Conservation (phyloP, 2,329 filamentous ascomycete genomes). For the Alternaria dauci region DNA sequence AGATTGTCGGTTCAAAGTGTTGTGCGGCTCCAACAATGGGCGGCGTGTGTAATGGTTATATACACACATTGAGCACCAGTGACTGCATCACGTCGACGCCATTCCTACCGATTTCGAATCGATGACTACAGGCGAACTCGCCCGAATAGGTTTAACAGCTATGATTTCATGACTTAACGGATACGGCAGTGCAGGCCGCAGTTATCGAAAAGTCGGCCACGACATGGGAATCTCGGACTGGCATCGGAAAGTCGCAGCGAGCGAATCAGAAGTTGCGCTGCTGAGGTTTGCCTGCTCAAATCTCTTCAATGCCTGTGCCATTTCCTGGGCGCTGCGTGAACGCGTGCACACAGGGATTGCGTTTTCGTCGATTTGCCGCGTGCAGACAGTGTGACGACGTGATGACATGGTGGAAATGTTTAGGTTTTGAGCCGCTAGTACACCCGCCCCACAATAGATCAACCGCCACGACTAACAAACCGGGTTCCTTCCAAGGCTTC, state of each 20-base stretch:
- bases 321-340: constrained; percentile 22
- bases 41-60: constrained; percentile 21
- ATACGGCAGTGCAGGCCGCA: constrained; percentile 34
- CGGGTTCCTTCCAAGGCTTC: constrained; percentile 12
- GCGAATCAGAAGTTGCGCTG: constrained; percentile 22
- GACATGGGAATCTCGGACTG: constrained; percentile 27
- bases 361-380: constrained; percentile 24
- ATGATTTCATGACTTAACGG: constrained; percentile 50
- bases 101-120: constrained; percentile 21
- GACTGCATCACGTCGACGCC: constrained; percentile 20
- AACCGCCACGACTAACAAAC: constrained; percentile 5
- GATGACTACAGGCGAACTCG: constrained; percentile 32
- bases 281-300: constrained; percentile 11
- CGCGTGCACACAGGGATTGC: constrained; percentile 25
- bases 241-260: constrained; percentile 17
- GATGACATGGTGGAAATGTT: constrained; percentile 40
- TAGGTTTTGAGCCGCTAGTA: constrained; percentile 35
- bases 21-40: constrained; percentile 3
- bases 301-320: constrained; percentile 10
- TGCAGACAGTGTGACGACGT: constrained; percentile 40
- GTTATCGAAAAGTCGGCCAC: constrained; percentile 28
- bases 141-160: constrained; percentile 15
- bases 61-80: constrained; percentile 11
- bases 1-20: constrained; percentile 17
- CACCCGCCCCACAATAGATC: constrained; percentile 13